A percentile compares a stretch with the other conserved stretches of the same genome.
phyloP scores from a whole-genome alignment of 768 basidiomycete genomes.

The Suillus placidus region DNA sequence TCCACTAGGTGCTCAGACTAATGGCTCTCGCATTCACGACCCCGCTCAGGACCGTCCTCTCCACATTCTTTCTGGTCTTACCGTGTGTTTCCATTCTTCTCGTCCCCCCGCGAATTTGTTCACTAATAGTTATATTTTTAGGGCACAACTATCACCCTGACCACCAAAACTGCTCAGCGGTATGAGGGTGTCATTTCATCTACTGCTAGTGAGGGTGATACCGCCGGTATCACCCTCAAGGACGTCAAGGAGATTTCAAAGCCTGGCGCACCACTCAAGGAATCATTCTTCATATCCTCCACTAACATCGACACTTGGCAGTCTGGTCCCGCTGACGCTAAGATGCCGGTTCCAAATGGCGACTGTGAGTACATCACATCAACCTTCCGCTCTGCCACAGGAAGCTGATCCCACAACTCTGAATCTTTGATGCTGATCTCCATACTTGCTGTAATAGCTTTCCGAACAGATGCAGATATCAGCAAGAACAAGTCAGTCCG shows the following conservation, averaged over 20 bases:
- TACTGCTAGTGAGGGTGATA: conserved; percentile 66
- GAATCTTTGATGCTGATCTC: conserved; percentile 19
- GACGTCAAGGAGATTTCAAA: conserved; percentile 74
- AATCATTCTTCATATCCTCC: conserved; percentile 67
- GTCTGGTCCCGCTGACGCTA: conserved; percentile 74
- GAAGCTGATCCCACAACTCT: conserved; percentile 1
- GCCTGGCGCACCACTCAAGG: conserved; percentile 71
- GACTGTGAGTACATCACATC: conserved; percentile 55
- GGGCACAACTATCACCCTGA: conserved; percentile 82
- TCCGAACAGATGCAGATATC: conserved; percentile 84
- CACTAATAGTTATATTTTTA: conserved; percentile 32
- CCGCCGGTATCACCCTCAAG: conserved; percentile 70
- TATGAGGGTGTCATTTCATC: conserved; percentile 73
- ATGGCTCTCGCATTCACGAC: conserved; percentile 50
- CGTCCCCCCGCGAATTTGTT: conserved; percentile 15
- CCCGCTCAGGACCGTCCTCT: conserved; percentile 60
- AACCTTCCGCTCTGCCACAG: conserved; percentile 9
- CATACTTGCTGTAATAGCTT: conserved; percentile 48
- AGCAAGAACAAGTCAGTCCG: conserved; percentile 54
- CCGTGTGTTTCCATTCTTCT: conserved; percentile 49
- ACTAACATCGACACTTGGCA: conserved; percentile 75
- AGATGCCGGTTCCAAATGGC: conserved; percentile 55
- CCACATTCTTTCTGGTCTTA: conserved; percentile 68
- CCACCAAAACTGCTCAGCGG: conserved; percentile 68
- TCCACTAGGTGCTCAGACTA: conserved; percentile 46